Base-by-base conservation (phyloP, 768 basidiomycete genomes). In the Leccinum uliginosum region DNA sequence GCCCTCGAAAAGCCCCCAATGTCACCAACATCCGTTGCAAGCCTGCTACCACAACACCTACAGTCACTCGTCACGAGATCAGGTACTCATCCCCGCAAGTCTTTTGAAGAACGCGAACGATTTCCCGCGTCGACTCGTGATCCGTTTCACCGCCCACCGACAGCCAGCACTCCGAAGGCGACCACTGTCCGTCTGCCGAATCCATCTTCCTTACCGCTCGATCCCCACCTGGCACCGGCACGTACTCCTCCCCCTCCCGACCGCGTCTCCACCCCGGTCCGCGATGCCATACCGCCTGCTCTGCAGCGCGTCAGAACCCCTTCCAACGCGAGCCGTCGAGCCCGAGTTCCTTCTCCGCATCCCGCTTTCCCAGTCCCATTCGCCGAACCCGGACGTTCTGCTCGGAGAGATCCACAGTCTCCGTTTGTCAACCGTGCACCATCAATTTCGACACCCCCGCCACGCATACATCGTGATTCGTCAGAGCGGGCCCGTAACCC, bases 21-120 rank as follows among this genome's bases (percentile, higher is more conserved):
- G 66, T 75, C 80, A 21, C 76, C 75, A 27, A 70, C 72, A 53
- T 72, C 75, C 15, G 72, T 75, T 19, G 66, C 75, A 21, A 65
- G 81, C 14, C 76, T 84, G 38, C 71, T 83, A 23, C 82, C 84
- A 15, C 72, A 73, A 47, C 76, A 78, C 27, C 75, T 82, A 27
- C 82, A 82, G 66, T 73, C 74, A 59, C 75, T 78, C 59, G 75
- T 81, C 27, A 65, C 65, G 19, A 62, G 61, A 59, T 62, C 70
- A 32, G 51, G 29, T 10, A 49, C 56, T 2, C 59, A 50, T 3
- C 59, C 62, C 29, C 56, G 45, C 45, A 60, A 50, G 34, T 15
- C 55, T 21, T 53, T 57, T 47, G 50, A 47, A 8, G 50, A 54
- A 9, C 21, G 17, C 24, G 51, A 44, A 29, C 62, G 51, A 11